Conservation (phyloP, 805 yeast genomes). For the Sporopachydermia lactativora region DNA sequence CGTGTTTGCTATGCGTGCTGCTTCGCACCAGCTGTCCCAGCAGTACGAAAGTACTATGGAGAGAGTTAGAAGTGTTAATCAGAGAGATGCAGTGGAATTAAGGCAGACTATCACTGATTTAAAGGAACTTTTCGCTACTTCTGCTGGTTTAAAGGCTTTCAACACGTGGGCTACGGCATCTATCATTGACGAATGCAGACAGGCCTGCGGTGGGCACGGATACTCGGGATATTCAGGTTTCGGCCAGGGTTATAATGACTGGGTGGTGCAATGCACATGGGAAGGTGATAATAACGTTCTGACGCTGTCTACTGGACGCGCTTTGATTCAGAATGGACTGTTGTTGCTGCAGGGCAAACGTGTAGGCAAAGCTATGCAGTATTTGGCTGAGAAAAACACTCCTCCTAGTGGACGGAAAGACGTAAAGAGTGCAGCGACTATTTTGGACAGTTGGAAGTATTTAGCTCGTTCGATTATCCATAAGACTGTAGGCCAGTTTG, state of each 20-base stretch:
- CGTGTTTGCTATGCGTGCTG: constrained; percentile 63
- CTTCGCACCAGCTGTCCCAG: constrained; percentile 44
- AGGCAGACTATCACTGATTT: constrained; percentile 41
- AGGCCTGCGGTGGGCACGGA: constrained; percentile 94
- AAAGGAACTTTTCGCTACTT: constrained; percentile 68
- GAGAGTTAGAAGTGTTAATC: constrained; percentile 29
- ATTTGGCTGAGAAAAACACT: constrained; percentile 19
- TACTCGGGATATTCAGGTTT: constrained; percentile 87
- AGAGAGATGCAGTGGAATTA: constrained; percentile 32
- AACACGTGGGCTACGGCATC: constrained; percentile 76
- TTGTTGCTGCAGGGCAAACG: constrained; percentile 26
- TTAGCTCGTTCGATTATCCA: constrained; percentile 20
- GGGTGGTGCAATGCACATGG: constrained; percentile 99
- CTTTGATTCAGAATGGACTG: constrained; percentile 40
- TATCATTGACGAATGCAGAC: constrained; percentile 80
- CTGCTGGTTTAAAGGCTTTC: constrained; percentile 82
- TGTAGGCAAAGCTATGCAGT: constrained; percentile 32
- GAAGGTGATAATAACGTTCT: constrained; percentile 92
- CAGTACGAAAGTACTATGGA: constrained; percentile 36
- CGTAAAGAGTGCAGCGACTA: constrained; percentile 15
- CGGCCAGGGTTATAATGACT: constrained; percentile 78
- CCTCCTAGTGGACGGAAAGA: constrained; percentile 14
- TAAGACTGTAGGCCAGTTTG: constrained; percentile 19
- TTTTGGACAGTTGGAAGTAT: constrained; percentile 23
- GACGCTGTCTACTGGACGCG: constrained; percentile 73